Evolutionary conservation across 768 basidiomycete species (phyloP), one percentile per base, ranked within the genome.

Genomic region (Mycena kentingensis): DNA sequence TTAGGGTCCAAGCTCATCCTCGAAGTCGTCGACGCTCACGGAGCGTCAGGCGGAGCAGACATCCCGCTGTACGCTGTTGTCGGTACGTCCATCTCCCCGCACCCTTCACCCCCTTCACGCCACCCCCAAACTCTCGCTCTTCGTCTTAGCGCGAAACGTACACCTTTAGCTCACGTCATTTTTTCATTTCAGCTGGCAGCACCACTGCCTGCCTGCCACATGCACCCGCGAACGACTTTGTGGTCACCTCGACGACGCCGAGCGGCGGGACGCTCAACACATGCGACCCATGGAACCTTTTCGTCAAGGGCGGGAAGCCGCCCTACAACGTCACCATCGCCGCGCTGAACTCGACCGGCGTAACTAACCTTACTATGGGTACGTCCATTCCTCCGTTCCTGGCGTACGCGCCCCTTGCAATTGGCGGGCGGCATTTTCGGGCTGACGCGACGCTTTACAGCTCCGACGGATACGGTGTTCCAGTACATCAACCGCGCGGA

Each of bases 1-100:
- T 25, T 25, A 42, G 51, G 51, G n/a, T 36, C 51, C 7, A 10
- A 27, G 21, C 44, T 52, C 25, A 43, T 52, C n/a, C 43, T 52
- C 25, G 34, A 26, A 25, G 51, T 52, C 22, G 43, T 52, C 22
- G 51, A 52, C 43, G 44, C 51, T n/a, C 32, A 16, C 8, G 43
- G 43, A 19, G 37, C 43, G 1, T 45, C 42, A 2, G 51, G 42
- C 13, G 43, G 51, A 13, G 26, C 45, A 24, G 51, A 44, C 26
- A 26, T 38, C 18, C 18, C 18, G 24, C 3, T 46, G 26, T 52
- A 45, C 43, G 45, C 42, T n/a, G 51, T 52, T 24, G 22, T 45
- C 19, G 51, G 51, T 28, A 38, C 25, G 43, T 52, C 41, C 36
- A 37, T 12, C 18, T 37, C 11, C n/a, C n/a, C 19, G 18, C 36